Evolutionary conservation across 768 basidiomycete species (phyloP), one percentile per base, ranked within the genome.

Genomic region (Gyrodon lividus): DNA sequence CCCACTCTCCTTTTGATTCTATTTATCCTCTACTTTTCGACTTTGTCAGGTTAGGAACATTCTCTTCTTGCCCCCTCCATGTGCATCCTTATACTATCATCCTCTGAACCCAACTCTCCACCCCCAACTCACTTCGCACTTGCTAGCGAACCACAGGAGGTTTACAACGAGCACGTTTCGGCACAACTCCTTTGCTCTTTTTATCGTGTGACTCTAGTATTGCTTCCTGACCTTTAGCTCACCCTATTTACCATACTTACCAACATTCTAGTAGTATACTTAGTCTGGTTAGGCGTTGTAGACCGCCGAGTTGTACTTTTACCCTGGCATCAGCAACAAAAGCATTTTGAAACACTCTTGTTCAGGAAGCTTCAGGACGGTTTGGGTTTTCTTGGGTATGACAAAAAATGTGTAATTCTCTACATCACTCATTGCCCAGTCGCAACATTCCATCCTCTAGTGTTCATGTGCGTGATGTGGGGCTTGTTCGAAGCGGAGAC

Each of bases 401-500:
- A 26, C 12, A 8, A 43, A 43, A n/a, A n/a, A n/a, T n/a, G n/a
- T 22, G 39, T 13, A 43, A 6, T 28, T 50, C 38, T 51, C 52
- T 57, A 63, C 52, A 43, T 9, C 30, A 17, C 28, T 8, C n/a
- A 24, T 39, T 42, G 50, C 43, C 37, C 38, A 35, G 17, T 23
- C 23, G 17, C 7, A n/a, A 35, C 17, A 1, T 39, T 48, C 20
- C 40, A 20, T 40, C 33, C 6, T 3, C 60, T 43, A 69, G 69
- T 77, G 64, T 46, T 56, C 68, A 74, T 89, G 85, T 58, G 62
- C 72, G 49, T 90, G 84, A 65, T 92, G 86, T 37, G 80, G 87
- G 19, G 80, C 84, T 70, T 93, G 91, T 69, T 96, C 88, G 65
- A 92, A 97, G 46, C 86, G 89, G 47, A 96, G 79, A 40, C 95